Percentiles rank a stretch among this genome's conserved stretches.
Conservation (phyloP, 148 eudicot genomes). For the Rhododendron griersonianum region DNA sequence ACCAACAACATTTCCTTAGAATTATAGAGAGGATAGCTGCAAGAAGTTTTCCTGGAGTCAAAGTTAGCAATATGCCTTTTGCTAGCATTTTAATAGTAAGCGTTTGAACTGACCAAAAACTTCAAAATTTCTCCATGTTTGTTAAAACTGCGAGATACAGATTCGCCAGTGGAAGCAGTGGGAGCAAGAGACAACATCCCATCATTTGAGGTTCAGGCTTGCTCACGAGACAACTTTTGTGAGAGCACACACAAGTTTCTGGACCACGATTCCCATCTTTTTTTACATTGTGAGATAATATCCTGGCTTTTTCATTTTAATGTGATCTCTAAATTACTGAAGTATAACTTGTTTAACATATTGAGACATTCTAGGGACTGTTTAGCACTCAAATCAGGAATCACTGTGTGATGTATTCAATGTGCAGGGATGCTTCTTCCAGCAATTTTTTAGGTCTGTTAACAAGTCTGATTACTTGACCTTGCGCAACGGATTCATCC, state of each 20-base stretch:
- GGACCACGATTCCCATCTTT: conserved; percentile 62
- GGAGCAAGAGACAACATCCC: conserved; percentile 60
- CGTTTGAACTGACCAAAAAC: not conserved
- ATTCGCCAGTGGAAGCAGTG: conserved; percentile 82
- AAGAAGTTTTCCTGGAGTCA: not conserved
- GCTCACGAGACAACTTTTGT: conserved; percentile 87
- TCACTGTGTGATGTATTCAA: not conserved
- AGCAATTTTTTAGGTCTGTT: conserved; percentile 81
- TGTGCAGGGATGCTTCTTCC: conserved; percentile 73
- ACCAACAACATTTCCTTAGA: not conserved
- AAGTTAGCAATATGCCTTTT: not conserved
- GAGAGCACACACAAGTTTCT: conserved; percentile 66
- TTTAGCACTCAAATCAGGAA: not conserved
- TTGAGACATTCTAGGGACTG: not conserved
- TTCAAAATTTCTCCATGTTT: not conserved
- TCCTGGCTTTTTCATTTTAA: not conserved
- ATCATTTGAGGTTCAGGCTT: conserved; percentile 73
- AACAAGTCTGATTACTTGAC: conserved; percentile 79
- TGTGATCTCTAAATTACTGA: not conserved
- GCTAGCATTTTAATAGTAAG: not conserved
- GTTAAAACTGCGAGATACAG: conserved; percentile 27
- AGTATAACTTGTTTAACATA: too few species aligned
- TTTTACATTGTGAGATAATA: conserved; percentile 54
- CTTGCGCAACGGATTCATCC: conserved; percentile 82
- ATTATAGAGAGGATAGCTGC: not conserved